Evolutionary conservation across 371 early-diverging fungal species (phyloP).

Genomic region (Synchytrium microbalum): DNA sequence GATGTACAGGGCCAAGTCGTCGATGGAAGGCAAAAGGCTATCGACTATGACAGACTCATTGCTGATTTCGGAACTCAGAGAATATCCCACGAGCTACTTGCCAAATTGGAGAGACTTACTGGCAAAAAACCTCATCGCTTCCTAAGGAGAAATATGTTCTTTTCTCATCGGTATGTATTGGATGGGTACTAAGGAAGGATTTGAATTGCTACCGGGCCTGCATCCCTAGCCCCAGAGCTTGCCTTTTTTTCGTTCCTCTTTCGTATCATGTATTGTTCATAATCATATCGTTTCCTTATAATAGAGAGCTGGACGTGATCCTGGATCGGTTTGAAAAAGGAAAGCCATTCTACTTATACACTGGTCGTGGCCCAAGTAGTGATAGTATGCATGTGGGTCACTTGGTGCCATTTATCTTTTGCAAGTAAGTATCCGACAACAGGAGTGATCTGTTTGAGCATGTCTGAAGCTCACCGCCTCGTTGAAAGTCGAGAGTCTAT

Average conservation of each 20-base stretch:
- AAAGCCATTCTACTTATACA: conserved; percentile 98
- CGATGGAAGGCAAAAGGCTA: conserved; percentile 75
- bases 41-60: conserved; percentile 95
- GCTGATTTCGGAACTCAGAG: conserved; percentile 88
- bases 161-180: conserved; percentile 82
- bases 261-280: neutral
- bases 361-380: conserved; percentile 98
- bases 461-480: neutral
- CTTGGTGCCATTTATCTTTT: conserved; percentile 96
- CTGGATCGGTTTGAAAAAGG: conserved; percentile 87
- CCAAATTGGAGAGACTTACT: conserved; percentile 79
- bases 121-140: conserved; percentile 80
- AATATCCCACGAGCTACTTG: conserved; percentile 69
- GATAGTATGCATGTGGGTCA: conserved; percentile 99
- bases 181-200: too few species aligned
- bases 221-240: neutral
- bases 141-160: conserved; percentile 91
- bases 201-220: neutral
- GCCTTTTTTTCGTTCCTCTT: neutral
- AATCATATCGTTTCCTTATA: neutral
- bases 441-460: conserved; percentile 2
- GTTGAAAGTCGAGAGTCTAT: neutral
- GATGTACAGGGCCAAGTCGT: conserved; percentile 90
- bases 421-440: conserved; percentile 64
- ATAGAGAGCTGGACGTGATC: conserved; percentile 82